Base-by-base conservation (phyloP, 495 filamentous ascomycete species). In the Xylaria curta region DNA sequence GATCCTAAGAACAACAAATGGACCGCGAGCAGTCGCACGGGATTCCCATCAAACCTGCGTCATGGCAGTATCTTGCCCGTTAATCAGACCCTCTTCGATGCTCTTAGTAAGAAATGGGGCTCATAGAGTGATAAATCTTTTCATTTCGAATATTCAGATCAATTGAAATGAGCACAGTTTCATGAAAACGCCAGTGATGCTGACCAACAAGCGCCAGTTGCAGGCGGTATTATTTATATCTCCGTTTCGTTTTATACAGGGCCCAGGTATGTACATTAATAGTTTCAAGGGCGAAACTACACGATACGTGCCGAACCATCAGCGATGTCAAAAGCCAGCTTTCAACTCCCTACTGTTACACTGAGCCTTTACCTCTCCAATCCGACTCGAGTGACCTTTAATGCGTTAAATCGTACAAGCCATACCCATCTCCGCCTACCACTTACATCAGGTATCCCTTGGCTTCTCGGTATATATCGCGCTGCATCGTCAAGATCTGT, bases 21-120 rank as follows among this genome's bases (percentile, higher is more conserved):
- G 85, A 79, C 76, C 19, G 81, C 80, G 42, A 85, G 82, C 59
- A 72, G 72, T 54, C 64, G 82, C 58, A 71, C 70, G 1, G 75
- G 54, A 17, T 87, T 82, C 62, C 85, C 86, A 9, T 82, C 69
- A 26, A 84, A 84, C 53, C 68, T 87, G 74, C 81, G 86, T 66
- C 85, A 87, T 74, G 86, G 84, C 26, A 85, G 83, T 71, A 81
- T 87, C 15, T 47, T 87, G 66, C 79, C 85, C 0, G 72, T 87
- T 5, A 85, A 81, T 59, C 73, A 79, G 74, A 79, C 76, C 24
- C 49, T 81, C 44, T 84, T 82, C 65, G 73, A 79, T 58, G 81
- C 82, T 21, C 62, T 87, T 72, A 75, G 62, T 31, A 42, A 69
- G 59, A 84, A 79, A 74, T 87, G 83, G 83, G 76, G 78, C 13